Percentiles rank a stretch among this genome's conserved stretches.
These are phyloP conservation scores for Dactylonectria estremocensis DNA, from an alignment of 2,329 filamentous ascomycete species.

Conservation along the genomic window DNA sequence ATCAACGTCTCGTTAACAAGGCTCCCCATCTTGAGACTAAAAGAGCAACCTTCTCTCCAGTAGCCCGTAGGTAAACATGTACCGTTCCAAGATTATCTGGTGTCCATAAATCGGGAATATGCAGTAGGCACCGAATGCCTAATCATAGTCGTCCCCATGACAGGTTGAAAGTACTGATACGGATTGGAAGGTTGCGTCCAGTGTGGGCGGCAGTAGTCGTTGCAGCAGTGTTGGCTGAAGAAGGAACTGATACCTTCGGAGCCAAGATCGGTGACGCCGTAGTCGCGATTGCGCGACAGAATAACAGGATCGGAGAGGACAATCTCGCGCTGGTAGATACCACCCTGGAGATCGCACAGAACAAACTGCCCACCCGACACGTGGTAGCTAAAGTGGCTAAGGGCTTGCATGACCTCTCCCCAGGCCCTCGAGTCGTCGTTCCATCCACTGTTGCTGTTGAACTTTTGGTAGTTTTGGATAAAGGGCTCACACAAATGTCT, in stretches of 20 bases:
- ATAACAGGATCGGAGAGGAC: conserved; percentile 61
- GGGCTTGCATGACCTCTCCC: conserved; percentile 58
- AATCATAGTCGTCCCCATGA: conserved; percentile 30
- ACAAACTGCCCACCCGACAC: conserved; percentile 54
- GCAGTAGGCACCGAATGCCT: conserved; percentile 21
- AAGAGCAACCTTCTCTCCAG: too few relatives aligned
- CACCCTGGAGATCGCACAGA: conserved; percentile 61
- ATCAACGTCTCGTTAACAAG: too few relatives aligned
- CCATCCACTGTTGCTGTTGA: conserved; percentile 62
- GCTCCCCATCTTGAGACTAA: too few relatives aligned
- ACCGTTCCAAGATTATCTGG: too few relatives aligned
- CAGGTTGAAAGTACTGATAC: conserved; percentile 14
- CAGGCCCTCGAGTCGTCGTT: conserved; percentile 44
- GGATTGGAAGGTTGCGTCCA: conserved; percentile 29
- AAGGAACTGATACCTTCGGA: conserved; percentile 57
- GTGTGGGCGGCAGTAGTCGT: conserved; percentile 48
- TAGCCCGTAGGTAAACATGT: too few relatives aligned
- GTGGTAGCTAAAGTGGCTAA: conserved; percentile 62
- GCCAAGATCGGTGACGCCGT: conserved; percentile 58
- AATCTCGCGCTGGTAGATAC: conserved; percentile 53
- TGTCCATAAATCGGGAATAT: too few relatives aligned
- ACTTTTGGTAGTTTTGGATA: conserved; percentile 60
- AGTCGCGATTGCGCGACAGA: conserved; percentile 54
- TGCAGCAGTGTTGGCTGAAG: conserved; percentile 56
- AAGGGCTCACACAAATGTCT: conserved; percentile 55